Evolutionary conservation across 2,329 filamentous ascomycete genomes (phyloP), one percentile per base, ranked within the genome.

Genomic region (Phyllosticta citriasiana): DNA sequence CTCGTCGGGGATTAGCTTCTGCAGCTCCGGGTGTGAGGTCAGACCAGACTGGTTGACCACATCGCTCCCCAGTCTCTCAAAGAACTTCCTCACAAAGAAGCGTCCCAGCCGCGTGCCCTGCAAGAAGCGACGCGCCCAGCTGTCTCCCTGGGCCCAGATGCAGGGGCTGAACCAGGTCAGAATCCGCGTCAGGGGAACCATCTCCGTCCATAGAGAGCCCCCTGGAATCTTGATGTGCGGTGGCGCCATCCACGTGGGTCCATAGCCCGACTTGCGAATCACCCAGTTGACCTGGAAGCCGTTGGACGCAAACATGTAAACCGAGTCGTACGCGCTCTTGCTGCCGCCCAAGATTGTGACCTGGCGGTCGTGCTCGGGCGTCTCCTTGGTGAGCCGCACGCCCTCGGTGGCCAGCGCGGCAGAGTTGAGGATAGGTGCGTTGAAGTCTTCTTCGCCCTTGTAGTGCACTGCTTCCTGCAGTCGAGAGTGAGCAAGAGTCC

Each of bases 151-250:
- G 3, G 85, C 86, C 85, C 87, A 92, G 12, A 88, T 80, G 68
- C 88, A 91, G 0, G 89, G 88, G 59, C 82, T 86, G 71, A 92
- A 84, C 84, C 86, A 91, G 2, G 84, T 88, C 59, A 91, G 73
- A 64, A 88, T 79, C 0, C 88, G 84, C 0, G 82, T 87, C 30
- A 82, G 81, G 4, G 86, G 80, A 3, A 90, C 78, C 66, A 86
- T 83, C 71, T 90, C 87, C 0, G 89, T 74, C 79, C 82, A 84
- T 4, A 47, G 16, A 7, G 61, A 80, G 80, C n/a, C 88, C 68
- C 0, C 85, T 85, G 0, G 86, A n/a, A 47, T 47, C 14, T 47
- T 47, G 40, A 47, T 47, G 14, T 47, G 84, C 1, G 81, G 72
- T 1, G 82, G 82, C 0, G 82, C 72, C 71, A 87, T 81, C 79